These are phyloP conservation scores for Arthromyces matolae DNA, from an alignment of 768 basidiomycete species.

Conservation along the genomic window DNA sequence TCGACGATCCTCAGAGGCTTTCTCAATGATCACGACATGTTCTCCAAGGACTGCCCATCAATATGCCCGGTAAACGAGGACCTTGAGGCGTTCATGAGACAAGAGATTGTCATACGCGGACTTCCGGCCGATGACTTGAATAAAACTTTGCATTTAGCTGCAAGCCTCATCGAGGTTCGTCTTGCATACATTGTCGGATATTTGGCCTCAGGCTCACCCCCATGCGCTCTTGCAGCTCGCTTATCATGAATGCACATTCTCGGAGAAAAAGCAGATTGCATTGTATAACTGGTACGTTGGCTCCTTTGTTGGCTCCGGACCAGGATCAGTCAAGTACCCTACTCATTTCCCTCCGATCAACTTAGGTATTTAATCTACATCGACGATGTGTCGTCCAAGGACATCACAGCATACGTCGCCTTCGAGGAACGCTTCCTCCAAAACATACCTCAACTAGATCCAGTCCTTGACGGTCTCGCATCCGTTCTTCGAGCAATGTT, in stretches of 20 bases:
- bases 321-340: too few relatives aligned
- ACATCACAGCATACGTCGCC: neutral
- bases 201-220: neutral
- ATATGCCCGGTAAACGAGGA: slow-evolving; percentile 2
- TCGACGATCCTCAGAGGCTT: slow-evolving; percentile 1
- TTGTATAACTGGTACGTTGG: slow-evolving; percentile 17
- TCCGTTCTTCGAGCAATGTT: slow-evolving; percentile 6
- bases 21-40: neutral
- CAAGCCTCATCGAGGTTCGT: slow-evolving; percentile 10
- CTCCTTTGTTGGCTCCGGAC: too few relatives aligned
- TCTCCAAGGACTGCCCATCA: neutral
- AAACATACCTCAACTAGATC: slow-evolving; percentile 13
- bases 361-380: slow-evolving; percentile 14
- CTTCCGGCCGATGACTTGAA: neutral
- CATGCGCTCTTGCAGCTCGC: slow-evolving; percentile 7
- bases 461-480: slow-evolving; percentile 12
- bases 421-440: slow-evolving; percentile 16
- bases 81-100: slow-evolving; percentile 8
- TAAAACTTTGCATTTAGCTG: neutral
- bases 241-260: slow-evolving; percentile 11
- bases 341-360: neutral
- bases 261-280: slow-evolving; percentile 12
- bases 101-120: neutral
- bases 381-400: neutral
- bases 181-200: neutral